Base-by-base conservation (phyloP, 768 basidiomycete species). In the Phaffia australis region DNA sequence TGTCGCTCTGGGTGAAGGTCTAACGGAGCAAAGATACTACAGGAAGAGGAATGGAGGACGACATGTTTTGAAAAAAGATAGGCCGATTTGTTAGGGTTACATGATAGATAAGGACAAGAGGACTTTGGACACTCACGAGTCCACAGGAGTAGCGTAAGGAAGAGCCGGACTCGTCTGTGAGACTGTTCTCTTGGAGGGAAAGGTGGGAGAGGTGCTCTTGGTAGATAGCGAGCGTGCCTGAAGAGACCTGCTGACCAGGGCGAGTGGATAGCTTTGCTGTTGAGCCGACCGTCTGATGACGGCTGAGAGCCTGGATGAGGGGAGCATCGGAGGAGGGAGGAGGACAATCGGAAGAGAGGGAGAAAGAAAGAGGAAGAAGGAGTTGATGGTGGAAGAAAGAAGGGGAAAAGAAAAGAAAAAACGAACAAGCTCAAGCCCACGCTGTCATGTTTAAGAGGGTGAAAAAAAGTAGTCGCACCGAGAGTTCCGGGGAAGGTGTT, bases 1-100 rank as follows among this genome's bases (percentile, higher is more conserved):
- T 99, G 94, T 42, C 94, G 84, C 71, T 88, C 84, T 55, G 85
- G 76, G 78, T 98, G 97, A 46, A 85, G 87, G 78, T 99, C 94
- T 70, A 95, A 80, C 1, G 92, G 84, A 16, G 85, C 81, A 75
- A 94, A 90, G 70, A 93, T 58, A 27, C 66, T 67, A 21, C 7
- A 16, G n/a, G n/a, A n/a, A n/a, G 27, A 29, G 23, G 27, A 14
- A 57, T 18, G n/a, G 6, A n/a, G 27, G 27, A 29, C 54, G 49
- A 15, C 52, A 54, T n/a, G 27, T 57, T 19, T 25, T 23, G 56
- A 57, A 32, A 56, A 23, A 25, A 57, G 56, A 27, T n/a, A 4
- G 27, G 4, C n/a, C 21, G 52, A 54, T 4, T 5, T n/a, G 52
- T n/a, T 35, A 27, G 47, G 47, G 46, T 18, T 46, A 60, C 27